Base-by-base conservation (phyloP, 164 flowering plant species). In the Stephania cephalantha region DNA sequence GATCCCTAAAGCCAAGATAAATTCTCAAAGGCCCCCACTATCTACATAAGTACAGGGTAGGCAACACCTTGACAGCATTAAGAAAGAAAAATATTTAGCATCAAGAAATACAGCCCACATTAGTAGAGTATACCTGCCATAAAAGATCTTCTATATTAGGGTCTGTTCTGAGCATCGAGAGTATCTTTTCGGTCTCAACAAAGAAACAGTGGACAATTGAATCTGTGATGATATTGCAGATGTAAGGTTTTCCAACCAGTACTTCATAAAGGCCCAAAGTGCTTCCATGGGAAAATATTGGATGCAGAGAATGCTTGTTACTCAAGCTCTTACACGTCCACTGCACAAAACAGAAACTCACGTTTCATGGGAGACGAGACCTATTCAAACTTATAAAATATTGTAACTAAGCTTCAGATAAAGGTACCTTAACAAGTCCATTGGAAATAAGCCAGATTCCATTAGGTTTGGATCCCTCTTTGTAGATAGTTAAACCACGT, bases 371-470 rank as follows among this genome's bases (percentile, higher is more conserved):
- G 35, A 70, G 22, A 73, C 61, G 46, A 22, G 65, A 20, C 29
- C 17, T 10, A 74, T 6, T 74, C 46, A 9, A 8, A 20, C 20
- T 66, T 50, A 25, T 70, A 31, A 50, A 58, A 65, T 13, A 65
- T 15, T 72, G 22, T 17, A 46, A 73, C 22, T 74, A n/a, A 52
- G 15, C 13, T 17, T 29, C n/a, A 31, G 52, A 42, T 50, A 20
- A 48, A 22, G 46, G 78, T 85, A 94, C 98, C 96, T 89, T 94
- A 55, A 90, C 93, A 35, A 92, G 82, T 71, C 97, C 98, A 79
- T 85, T 90, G 58, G 93, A 90, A 64, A 95, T 82, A 42, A 95
- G 89, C 98, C 99, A 93, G 74, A 95, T 83, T 68, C 98, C 98
- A 85, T 78, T 86, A 72, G 99, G 87, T 79, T 84, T 89, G 20